phyloP scores from a whole-genome alignment of 257 asterid genomes.

The Nicotiana noctiflora region DNA sequence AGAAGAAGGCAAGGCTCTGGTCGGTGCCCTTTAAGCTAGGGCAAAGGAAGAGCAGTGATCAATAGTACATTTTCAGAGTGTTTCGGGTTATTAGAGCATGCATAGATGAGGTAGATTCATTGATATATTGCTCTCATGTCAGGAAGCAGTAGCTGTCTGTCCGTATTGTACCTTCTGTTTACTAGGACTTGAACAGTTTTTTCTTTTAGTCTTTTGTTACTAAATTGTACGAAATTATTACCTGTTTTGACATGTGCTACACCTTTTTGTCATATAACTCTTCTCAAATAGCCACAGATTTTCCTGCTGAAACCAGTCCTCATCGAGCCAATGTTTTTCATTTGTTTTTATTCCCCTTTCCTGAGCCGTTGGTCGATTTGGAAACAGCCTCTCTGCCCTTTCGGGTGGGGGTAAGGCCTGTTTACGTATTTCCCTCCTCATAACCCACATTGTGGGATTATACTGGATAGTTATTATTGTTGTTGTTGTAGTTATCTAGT shows the following conservation, averaged over 20 bases:
- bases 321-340: not conserved
- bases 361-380: no score
- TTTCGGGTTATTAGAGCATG: not conserved
- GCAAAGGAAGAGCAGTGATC: not conserved
- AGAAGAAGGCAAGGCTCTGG: not conserved
- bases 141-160: not conserved
- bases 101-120: not conserved
- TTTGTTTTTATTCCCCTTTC: no score
- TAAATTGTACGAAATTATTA: not conserved
- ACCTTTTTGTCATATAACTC: not conserved
- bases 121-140: not conserved
- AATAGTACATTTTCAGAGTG: not conserved
- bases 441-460: no score
- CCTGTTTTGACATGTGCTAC: not conserved
- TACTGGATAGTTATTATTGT: no score
- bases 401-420: no score
- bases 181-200: not conserved
- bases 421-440: no score
- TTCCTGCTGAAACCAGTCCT: not conserved
- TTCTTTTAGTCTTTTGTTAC: not conserved
- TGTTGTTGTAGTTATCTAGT: no score
- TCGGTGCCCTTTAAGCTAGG: constrained; percentile 8
- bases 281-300: not conserved
- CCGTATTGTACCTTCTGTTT: not conserved
- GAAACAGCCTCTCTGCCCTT: no score